Evolutionary conservation across 108 stramenopile genomes (phyloP), one percentile per base, ranked within the genome.

Genomic region (Nannochloropsis salina): DNA sequence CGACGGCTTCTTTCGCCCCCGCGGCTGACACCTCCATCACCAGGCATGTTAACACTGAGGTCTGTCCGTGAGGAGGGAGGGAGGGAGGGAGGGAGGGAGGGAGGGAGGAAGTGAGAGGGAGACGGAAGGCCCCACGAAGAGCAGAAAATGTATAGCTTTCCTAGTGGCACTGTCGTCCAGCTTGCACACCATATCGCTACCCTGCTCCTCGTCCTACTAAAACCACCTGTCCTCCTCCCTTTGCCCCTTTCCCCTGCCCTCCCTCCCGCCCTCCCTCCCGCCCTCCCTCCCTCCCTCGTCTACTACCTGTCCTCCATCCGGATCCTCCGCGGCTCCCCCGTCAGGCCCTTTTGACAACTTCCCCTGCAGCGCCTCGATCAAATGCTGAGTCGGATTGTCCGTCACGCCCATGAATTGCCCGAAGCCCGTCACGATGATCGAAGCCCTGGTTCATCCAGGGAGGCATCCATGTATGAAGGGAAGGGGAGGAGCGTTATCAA

Each of bases 331-430:
- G 20, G 20, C 61, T 6, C n/a, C 61, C 61, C 61, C 61, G 15
- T 74, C 61, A 6, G 61, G 20, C 61, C 15, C 61, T 74, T 74
- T 15, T 1, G 31, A 31, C 31, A 31, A 31, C 20, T 8, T n/a
- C n/a, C n/a, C 61, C 6, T n/a, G 61, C 61, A 74, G n/a, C 6
- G 61, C 61, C 61, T 74, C 61, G 8, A 74, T 74, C 61, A 74
- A 74, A n/a, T 74, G 61, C n/a, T 74, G 61, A n/a, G 61, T 74
- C 15, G 61, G 61, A n/a, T 74, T 74, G 61, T 74, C 61, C 8
- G 61, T n/a, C n/a, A 74, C 61, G 20, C 61, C 61, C 61, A 15
- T 15, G n/a, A 74, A 74, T 15, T 15, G 61, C 20, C 61, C 61
- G n/a, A 74, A 74, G 3, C 61, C 61, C n/a, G 61, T 74, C 20